phyloP scores from a whole-genome alignment of 2,329 filamentous ascomycete species.

The Periglandula ipomoeae region DNA sequence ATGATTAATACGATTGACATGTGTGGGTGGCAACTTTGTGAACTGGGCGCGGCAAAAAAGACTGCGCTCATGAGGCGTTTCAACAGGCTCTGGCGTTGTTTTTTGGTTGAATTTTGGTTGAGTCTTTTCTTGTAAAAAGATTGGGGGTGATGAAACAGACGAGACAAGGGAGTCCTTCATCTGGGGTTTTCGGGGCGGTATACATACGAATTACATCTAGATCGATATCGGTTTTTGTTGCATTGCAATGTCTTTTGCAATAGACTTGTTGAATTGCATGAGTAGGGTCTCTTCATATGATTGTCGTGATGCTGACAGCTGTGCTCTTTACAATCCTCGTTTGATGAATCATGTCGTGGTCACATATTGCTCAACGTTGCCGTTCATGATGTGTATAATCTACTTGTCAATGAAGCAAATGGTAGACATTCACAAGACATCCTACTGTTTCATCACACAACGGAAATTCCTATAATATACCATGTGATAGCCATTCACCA shows the following conservation, averaged over 20 bases:
- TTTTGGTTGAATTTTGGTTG: not conserved
- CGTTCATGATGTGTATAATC: too few relatives aligned
- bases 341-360: too few relatives aligned
- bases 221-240: not conserved
- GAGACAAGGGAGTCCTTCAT: not conserved
- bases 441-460: too few relatives aligned
- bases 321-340: too few relatives aligned
- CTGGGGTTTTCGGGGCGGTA: not conserved
- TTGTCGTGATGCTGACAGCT: too few relatives aligned
- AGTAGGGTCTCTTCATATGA: too few relatives aligned
- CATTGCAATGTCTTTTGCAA: not conserved
- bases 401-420: too few relatives aligned
- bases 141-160: not conserved
- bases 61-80: not conserved
- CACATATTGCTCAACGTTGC: too few relatives aligned
- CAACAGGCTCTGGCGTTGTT: not conserved
- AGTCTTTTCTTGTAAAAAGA: not conserved
- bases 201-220: not conserved
- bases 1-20: slow-evolving; percentile 4
- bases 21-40: not conserved
- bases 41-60: not conserved
- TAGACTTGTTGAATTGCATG: too few relatives aligned
- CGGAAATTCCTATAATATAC: too few relatives aligned
- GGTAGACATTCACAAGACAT: too few relatives aligned
- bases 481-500: too few relatives aligned